These are phyloP conservation scores for Cladosporium sp. DNA, from an alignment of 2,329 filamentous ascomycete genomes.

Conservation along the genomic window DNA sequence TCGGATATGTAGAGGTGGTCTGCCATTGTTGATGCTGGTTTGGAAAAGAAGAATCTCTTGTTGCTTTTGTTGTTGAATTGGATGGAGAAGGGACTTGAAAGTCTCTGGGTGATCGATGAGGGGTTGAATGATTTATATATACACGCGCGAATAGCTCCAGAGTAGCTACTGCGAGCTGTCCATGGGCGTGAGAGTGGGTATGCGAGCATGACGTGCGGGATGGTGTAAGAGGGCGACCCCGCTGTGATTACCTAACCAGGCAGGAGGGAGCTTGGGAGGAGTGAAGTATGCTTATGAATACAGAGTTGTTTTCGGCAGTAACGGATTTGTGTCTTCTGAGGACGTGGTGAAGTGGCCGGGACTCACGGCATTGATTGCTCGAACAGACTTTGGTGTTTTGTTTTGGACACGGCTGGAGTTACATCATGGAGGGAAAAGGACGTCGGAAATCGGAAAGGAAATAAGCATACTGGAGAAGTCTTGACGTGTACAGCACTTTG, in stretches of 20 bases:
- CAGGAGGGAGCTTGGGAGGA: neutral
- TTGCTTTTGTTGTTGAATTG: neutral
- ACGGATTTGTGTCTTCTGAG: neutral
- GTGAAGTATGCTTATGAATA: neutral
- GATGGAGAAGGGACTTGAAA: neutral
- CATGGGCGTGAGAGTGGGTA: slow-evolving; percentile 3
- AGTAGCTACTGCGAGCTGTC: too few species aligned
- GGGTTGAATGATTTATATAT: neutral
- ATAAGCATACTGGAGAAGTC: too few species aligned
- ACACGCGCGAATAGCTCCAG: neutral
- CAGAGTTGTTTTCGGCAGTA: too few species aligned
- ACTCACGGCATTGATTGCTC: too few species aligned
- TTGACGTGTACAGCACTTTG: too few species aligned
- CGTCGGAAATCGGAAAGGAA: too few species aligned
- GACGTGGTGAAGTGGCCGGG: neutral
- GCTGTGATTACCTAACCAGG: slow-evolving; percentile 4
- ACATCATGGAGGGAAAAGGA: too few species aligned
- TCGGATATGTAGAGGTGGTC: slow-evolving; percentile 11
- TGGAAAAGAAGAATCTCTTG: too few species aligned
- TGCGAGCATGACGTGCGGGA: slow-evolving; percentile 7
- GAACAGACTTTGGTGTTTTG: too few species aligned
- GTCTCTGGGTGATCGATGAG: neutral
- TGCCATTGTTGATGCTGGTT: slow-evolving; percentile 2
- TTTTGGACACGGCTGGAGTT: too few species aligned
- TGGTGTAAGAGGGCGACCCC: slow-evolving; percentile 5